A percentile compares a stretch with the other conserved stretches of the same genome.
Conservation (phyloP, 1,139 yeast species). For the Scheffersomyces insectosa region DNA sequence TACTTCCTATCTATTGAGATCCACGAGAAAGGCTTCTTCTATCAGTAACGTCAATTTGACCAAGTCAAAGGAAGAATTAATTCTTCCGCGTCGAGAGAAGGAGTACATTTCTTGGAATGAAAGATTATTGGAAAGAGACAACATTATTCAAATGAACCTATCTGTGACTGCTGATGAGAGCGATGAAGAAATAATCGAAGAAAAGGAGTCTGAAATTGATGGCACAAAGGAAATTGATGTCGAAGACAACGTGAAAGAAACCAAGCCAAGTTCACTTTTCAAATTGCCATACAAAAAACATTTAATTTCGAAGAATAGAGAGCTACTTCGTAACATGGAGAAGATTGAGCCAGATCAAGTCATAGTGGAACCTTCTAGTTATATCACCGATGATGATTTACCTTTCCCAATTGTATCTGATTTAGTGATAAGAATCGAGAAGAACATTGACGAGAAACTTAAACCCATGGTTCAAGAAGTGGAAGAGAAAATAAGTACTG, state of each 20-base stretch:
- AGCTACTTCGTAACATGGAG: slow-evolving; percentile 8
- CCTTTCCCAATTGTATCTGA: slow-evolving; percentile 24
- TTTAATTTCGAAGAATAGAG: slow-evolving; percentile 15
- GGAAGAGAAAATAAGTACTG: slow-evolving; percentile 1
- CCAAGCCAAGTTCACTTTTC: slow-evolving; percentile 17
- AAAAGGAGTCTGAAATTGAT: background rate
- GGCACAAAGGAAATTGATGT: slow-evolving; percentile 4
- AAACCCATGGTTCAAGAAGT: slow-evolving; percentile 12
- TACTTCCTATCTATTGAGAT: slow-evolving; percentile 55
- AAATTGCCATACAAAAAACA: slow-evolving; percentile 26
- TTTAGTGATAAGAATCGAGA: slow-evolving; percentile 24
- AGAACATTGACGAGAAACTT: slow-evolving; percentile 24
- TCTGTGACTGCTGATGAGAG: slow-evolving; percentile 16
- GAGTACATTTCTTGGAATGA: slow-evolving; percentile 43
- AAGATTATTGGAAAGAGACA: slow-evolving; percentile 34
- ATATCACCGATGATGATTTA: slow-evolving; percentile 2
- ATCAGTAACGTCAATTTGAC: slow-evolving; percentile 38
- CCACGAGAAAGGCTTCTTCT: slow-evolving; percentile 54
- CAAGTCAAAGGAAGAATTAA: slow-evolving; percentile 43
- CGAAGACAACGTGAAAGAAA: slow-evolving; percentile 4
- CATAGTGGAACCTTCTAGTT: background rate
- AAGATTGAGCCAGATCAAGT: background rate
- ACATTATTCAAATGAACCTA: slow-evolving; percentile 25
- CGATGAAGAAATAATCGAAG: slow-evolving; percentile 3
- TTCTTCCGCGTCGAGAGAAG: slow-evolving; percentile 32